Evolutionary conservation across 2,329 filamentous ascomycete species (phyloP), one percentile per base, ranked within the genome.

Genomic region (Aspergillus tanneri): DNA sequence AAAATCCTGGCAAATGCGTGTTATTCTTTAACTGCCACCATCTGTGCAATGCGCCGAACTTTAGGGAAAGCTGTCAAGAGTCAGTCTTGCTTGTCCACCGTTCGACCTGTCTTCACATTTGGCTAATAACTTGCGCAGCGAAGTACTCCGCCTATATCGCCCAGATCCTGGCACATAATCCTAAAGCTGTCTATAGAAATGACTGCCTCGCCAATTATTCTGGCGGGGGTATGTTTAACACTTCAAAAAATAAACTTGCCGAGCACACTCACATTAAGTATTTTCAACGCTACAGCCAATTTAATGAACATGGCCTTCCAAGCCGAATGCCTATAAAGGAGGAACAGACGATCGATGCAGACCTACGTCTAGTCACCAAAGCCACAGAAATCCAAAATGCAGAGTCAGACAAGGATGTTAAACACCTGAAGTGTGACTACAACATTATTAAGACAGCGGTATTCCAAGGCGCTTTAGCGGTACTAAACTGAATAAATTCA

Each of bases 201-300:
- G 37, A 45, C 36, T 50, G 46, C 24, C 35, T 50, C 16, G 43
- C 30, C 10, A 47, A 46, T 14, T 44, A 35, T 28, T 51, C 44
- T 11, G 11, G 32, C 11, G 41, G 47, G 16, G 45, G 45, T 43
- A 27, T 41, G n/a, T 4, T 52, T 28, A 47, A 47, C 24, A 11
- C 45, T 16, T 19, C 45, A 11, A 30, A 9, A 18, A 28, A 36
- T 10, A 36, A n/a, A 44, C 14, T 21, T 2, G 22, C 41, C 0
- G 45, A 48, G 36, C 22, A 44, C 25, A 52, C 44, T 52, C 41
- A 52, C 45, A 39, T 52, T 43, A 40, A 52, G 8, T 52, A 43
- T 25, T 45, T 48, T 37, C 41, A 52, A 18, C 44, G 49, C 27
- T 52, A 22, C 23, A 14, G 16, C 4, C 36, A 34, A 42, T 52